A percentile compares a stretch with the other conserved stretches of the same genome.
phyloP scores from a whole-genome alignment of 129 eudicot genomes.

The Tanacetum coccineum region DNA sequence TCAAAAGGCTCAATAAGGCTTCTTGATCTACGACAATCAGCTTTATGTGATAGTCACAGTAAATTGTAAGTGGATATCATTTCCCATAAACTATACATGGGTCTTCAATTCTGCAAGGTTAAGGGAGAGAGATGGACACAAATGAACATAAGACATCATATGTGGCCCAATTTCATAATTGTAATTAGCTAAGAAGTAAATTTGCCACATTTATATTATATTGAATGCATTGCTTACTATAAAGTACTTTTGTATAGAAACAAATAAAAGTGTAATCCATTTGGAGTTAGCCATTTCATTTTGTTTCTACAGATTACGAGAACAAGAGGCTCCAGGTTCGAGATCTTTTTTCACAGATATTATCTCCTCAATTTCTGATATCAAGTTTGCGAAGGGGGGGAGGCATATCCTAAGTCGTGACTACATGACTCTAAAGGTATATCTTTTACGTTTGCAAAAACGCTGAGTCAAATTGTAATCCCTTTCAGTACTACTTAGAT shows the following conservation, averaged over 20 bases:
- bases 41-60: constrained; percentile 5
- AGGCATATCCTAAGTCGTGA: constrained; percentile 71
- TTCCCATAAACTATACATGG: background rate
- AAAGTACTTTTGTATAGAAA: background rate
- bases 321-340: constrained; percentile 64
- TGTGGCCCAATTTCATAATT: background rate
- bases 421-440: constrained; percentile 80
- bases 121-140: background rate
- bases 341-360: constrained; percentile 78
- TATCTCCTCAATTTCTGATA: constrained; percentile 68
- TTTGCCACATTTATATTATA: background rate
- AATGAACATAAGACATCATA: background rate
- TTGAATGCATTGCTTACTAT: background rate
- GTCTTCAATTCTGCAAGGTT: background rate
- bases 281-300: background rate
- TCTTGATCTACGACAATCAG: constrained; percentile 11
- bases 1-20: constrained; percentile 11
- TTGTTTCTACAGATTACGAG: constrained; percentile 36
- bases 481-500: background rate
- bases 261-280: background rate
- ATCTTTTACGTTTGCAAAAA: background rate
- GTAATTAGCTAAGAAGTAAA: background rate
- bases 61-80: constrained; percentile 1
- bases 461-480: background rate
- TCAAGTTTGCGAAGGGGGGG: constrained; percentile 63